Evolutionary conservation across 1,284 basidiomycete genomes (phyloP).

Genomic region (Cryptococcus sp.): DNA sequence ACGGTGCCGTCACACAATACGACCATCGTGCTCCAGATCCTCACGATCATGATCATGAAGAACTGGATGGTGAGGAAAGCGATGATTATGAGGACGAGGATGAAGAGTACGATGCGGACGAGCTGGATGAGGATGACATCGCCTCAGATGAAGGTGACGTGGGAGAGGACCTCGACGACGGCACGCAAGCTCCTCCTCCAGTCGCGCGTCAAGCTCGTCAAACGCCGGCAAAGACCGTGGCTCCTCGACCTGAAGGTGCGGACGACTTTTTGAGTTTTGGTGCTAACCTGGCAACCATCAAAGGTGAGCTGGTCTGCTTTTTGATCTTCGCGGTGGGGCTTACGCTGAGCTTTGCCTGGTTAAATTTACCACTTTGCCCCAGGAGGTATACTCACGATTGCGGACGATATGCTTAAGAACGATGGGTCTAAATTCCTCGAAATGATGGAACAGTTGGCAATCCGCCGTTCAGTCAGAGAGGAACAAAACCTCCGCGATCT

Average conservation of each 20-base stretch:
- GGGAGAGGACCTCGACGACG: conserved; percentile 65
- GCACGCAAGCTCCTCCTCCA: conserved; percentile 44
- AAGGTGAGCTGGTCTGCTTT: conserved; percentile 61
- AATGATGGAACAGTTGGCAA: conserved; percentile 99
- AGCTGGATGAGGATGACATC: conserved; percentile 59
- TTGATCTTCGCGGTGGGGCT: conserved; percentile 20
- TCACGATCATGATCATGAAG: conserved; percentile 48
- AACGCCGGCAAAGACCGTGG: conserved; percentile 32
- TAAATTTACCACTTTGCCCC: conserved; percentile 54
- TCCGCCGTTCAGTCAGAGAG: conserved; percentile 88
- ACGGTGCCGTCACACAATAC: conserved; percentile 75
- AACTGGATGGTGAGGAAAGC: conserved; percentile 40
- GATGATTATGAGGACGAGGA: conserved; percentile 49
- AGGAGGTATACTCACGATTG: conserved; percentile 95
- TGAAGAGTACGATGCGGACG: conserved; percentile 50
- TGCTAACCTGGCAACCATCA: conserved; percentile 76
- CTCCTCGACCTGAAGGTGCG: conserved; percentile 48
- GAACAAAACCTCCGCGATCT: conserved; percentile 70
- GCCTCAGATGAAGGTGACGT: conserved; percentile 67
- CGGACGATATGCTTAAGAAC: conserved; percentile 96
- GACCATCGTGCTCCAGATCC: conserved; percentile 56
- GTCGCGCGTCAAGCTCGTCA: conserved; percentile 52
- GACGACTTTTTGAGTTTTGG: conserved; percentile 77
- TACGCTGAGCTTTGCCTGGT: conserved; percentile 42
- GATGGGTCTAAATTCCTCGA: conserved; percentile 98